Percentiles rank a stretch among this genome's conserved stretches.
phyloP scores from a whole-genome alignment of 345 rosid species.

The Dovyalis caffra region DNA sequence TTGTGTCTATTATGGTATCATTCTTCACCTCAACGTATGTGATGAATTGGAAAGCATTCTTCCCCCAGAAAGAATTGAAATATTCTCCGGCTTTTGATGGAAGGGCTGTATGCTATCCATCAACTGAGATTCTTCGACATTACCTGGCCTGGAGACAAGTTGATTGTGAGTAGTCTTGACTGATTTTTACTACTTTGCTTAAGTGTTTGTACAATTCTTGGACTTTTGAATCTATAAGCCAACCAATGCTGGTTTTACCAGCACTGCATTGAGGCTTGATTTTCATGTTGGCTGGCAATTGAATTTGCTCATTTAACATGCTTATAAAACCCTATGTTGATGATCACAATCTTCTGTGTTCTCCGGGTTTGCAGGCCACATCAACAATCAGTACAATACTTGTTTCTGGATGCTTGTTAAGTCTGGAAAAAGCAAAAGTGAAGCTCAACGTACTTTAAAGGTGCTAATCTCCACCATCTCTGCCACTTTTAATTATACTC shows the following conservation, averaged over 20 bases:
- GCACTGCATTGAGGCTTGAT: not conserved
- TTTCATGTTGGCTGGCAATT: slow-evolving; percentile 4
- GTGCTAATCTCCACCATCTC: slow-evolving; percentile 26
- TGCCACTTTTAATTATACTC: not conserved
- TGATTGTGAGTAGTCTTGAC: slow-evolving; percentile 64
- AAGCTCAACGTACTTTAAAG: slow-evolving; percentile 73
- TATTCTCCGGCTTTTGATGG: slow-evolving; percentile 86
- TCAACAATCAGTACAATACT: slow-evolving; percentile 90
- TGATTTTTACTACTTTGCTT: not conserved
- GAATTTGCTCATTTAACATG: not conserved
- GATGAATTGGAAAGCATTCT: slow-evolving; percentile 72
- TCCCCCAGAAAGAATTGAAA: slow-evolving; percentile 62
- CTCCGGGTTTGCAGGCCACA: slow-evolving; percentile 62
- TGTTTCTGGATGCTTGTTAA: slow-evolving; percentile 95
- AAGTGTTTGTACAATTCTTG: not conserved
- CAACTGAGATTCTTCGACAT: slow-evolving; percentile 69
- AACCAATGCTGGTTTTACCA: not conserved
- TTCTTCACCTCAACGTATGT: slow-evolving; percentile 69
- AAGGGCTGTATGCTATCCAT: slow-evolving; percentile 85
- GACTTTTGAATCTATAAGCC: not conserved
- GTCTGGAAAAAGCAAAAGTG: slow-evolving; percentile 72
- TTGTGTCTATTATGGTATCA: slow-evolving; percentile 62
- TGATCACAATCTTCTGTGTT: not conserved
- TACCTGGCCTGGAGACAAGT: slow-evolving; percentile 97
- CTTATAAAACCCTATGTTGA: not conserved